Percentiles rank a stretch among this genome's conserved stretches.
Conservation (phyloP, 2,329 filamentous ascomycete genomes). For the Kalaharituber pfeilii region DNA sequence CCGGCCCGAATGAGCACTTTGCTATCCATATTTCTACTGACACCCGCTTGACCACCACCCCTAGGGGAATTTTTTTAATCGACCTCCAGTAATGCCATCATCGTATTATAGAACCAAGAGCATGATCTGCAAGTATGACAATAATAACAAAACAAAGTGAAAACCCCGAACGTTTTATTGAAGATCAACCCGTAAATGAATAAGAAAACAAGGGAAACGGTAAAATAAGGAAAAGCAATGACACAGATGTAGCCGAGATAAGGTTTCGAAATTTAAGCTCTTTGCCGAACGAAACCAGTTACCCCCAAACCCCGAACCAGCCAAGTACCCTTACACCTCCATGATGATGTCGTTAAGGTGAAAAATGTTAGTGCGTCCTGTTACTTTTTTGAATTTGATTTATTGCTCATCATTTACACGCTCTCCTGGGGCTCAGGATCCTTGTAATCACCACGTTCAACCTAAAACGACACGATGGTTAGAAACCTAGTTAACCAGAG, state of each 20-base stretch:
- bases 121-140: too few species aligned
- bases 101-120: too few species aligned
- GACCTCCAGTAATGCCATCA: too few species aligned
- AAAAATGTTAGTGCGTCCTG: neutral
- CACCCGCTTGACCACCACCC: too few species aligned
- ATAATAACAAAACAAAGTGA: neutral
- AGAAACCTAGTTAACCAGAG: too few species aligned
- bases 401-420: slow-evolving; percentile 49
- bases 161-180: slow-evolving; percentile 1
- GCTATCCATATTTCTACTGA: too few species aligned
- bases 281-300: neutral
- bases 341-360: neutral
- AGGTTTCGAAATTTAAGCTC: neutral
- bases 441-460: slow-evolving; percentile 97
- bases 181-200: slow-evolving; percentile 1
- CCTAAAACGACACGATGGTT: too few species aligned
- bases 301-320: neutral
- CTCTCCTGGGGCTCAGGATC: slow-evolving; percentile 84
- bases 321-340: neutral
- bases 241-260: neutral
- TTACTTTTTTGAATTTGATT: neutral
- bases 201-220: neutral
- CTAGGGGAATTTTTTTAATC: too few species aligned
- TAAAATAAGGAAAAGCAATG: neutral
- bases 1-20: too few species aligned